phyloP scores from a whole-genome alignment of 208 protist genomes.

The Leishmania tropica region DNA sequence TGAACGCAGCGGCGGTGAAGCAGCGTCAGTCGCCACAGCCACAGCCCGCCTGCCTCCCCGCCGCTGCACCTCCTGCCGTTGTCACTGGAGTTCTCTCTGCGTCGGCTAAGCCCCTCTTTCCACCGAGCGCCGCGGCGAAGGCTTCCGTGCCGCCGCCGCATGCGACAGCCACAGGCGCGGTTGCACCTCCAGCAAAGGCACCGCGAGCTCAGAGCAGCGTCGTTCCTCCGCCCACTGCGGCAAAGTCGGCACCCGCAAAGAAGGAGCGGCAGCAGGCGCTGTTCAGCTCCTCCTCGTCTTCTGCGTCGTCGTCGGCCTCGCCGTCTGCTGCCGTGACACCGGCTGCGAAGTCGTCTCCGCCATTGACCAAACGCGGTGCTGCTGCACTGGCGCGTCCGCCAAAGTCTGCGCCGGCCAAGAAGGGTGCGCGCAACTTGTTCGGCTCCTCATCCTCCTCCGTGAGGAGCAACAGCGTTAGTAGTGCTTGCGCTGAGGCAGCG shows the following conservation, averaged over 20 bases:
- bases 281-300: slow-evolving; percentile 37
- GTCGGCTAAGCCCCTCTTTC: neutral
- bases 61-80: neutral
- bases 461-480: neutral
- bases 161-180: neutral
- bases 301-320: slow-evolving; percentile 1
- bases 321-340: slow-evolving; percentile 6
- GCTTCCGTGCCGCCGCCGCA: slow-evolving; percentile 5
- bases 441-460: slow-evolving; percentile 1
- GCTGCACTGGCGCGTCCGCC: neutral
- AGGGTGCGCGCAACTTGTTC: neutral
- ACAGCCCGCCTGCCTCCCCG: neutral
- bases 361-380: neutral
- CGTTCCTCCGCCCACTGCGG: neutral
- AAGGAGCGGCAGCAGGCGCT: slow-evolving; percentile 14
- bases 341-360: neutral
- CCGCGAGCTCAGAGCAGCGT: neutral
- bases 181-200: slow-evolving; percentile 5
- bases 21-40: neutral
- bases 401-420: slow-evolving; percentile 1
- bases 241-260: slow-evolving; percentile 1
- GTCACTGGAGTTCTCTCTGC: neutral
- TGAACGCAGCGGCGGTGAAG: neutral
- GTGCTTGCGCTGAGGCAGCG: slow-evolving; percentile 1
- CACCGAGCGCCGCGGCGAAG: neutral